phyloP scores from a whole-genome alignment of 2,329 filamentous ascomycete species.

The Karstenula rhodostoma region DNA sequence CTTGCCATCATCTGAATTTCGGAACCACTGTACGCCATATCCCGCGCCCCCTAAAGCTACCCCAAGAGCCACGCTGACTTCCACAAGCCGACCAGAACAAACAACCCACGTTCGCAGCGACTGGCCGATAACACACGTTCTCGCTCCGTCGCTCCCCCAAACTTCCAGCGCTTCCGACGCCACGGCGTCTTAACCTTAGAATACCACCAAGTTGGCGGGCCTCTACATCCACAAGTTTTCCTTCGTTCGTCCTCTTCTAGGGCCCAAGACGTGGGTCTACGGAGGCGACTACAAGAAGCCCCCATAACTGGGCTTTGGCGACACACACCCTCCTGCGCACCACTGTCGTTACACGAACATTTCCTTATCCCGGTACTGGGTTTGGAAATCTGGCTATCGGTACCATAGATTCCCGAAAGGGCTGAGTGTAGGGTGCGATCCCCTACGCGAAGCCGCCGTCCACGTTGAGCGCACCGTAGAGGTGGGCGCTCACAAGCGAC shows the following conservation, averaged over 20 bases:
- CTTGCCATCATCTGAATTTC: conserved; percentile 9
- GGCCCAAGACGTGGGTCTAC: conserved; percentile 93
- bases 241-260: conserved; percentile 87
- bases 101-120: conserved; percentile 31
- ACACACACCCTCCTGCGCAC: conserved; percentile 24
- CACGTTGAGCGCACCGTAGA: conserved; percentile 60
- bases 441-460: conserved; percentile 57
- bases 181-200: conserved; percentile 48
- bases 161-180: conserved; percentile 39
- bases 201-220: conserved; percentile 94
- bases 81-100: conserved; percentile 11
- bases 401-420: conserved; percentile 29
- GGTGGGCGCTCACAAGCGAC: conserved; percentile 64
- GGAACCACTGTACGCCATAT: conserved; percentile 6
- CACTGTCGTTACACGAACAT: conserved; percentile 26
- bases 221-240: conserved; percentile 74
- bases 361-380: conserved; percentile 33
- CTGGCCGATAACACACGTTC: conserved; percentile 31
- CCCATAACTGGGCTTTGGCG: conserved; percentile 78
- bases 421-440: conserved; percentile 55
- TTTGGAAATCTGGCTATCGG: conserved; percentile 38
- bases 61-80: conserved; percentile 12
- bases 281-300: conserved; percentile 93
- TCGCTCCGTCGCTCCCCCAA: conserved; percentile 32
- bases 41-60: conserved; percentile 13